Conservation (phyloP, 768 basidiomycete species). For the Pleurotus pulmonarius region DNA sequence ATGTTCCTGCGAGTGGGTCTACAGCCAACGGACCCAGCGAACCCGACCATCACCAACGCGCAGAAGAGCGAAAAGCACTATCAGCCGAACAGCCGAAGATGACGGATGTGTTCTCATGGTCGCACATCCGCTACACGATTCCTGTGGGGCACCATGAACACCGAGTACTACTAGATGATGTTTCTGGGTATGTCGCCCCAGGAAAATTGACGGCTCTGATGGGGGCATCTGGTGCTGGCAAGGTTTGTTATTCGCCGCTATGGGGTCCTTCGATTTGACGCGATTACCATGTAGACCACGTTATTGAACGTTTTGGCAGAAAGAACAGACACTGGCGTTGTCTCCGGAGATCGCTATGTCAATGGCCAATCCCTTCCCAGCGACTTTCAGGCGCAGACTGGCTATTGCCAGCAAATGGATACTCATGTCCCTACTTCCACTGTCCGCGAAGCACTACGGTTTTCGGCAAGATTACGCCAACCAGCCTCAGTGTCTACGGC, state of each 20-base stretch:
- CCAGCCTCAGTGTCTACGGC: constrained; percentile 56
- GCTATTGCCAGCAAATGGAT: constrained; percentile 86
- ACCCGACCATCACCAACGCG: constrained; percentile 10
- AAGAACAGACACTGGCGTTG: constrained; percentile 41
- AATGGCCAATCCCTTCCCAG: constrained; percentile 48
- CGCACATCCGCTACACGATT: constrained; percentile 64
- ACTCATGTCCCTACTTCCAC: constrained; percentile 73
- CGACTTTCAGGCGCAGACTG: constrained; percentile 68
- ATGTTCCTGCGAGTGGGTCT: neutral
- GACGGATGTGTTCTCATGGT: constrained; percentile 80
- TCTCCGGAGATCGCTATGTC: constrained; percentile 50
- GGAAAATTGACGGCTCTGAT: constrained; percentile 78
- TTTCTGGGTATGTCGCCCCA: constrained; percentile 78
- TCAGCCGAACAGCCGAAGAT: constrained; percentile 38
- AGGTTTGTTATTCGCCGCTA: constrained; percentile 43
- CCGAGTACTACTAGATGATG: constrained; percentile 57
- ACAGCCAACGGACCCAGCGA: constrained; percentile 7
- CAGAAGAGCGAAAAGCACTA: constrained; percentile 23
- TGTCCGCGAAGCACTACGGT: constrained; percentile 75
- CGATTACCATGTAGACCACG: constrained; percentile 38
- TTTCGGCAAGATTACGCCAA: constrained; percentile 79
- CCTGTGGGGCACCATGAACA: constrained; percentile 40
- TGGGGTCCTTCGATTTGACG: constrained; percentile 32
- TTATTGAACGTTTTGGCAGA: constrained; percentile 55
- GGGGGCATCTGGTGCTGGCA: constrained; percentile 53